Base-by-base conservation (phyloP, 1,284 basidiomycete genomes). In the Somion occarium region DNA sequence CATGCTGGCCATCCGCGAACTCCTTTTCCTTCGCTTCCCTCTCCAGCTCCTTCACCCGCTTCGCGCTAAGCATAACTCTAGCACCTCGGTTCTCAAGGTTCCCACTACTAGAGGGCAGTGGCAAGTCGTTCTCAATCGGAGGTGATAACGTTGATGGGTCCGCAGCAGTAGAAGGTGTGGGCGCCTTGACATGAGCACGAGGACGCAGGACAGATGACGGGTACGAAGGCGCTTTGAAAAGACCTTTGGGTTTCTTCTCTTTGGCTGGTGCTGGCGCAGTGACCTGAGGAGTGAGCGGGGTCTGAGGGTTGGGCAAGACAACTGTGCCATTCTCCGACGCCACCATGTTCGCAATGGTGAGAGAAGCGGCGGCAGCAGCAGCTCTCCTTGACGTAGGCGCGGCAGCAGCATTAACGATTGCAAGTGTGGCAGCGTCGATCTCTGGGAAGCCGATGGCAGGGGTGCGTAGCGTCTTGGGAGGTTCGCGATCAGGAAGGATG, bases 401-500 rank as follows among this genome's bases (percentile, higher is more conserved):
- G 42, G 76, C 82, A 2, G 79, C 77, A 1, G 83, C 79, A 5
- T 78, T 79, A 9, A 80, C 82, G 4, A 81, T 65, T 0, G 86
- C 82, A 42, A 88, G 69, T 0, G 79, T 79, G 7, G 83, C 80
- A 44, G 86, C 70, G 59, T 89, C 88, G 46, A 88, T 69, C 61
- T 90, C 88, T 2, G 88, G 86, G 74, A 90, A 89, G 23, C 88
- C 88, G 52, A 94, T 82, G 2, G 90, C 85, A 4, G 88, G 85
- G 0, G 93, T 94, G 34, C 97, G 85, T 67, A 89, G 88, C 7
- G 97, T 98, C 69, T 93, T 84, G 63, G 90, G 82, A 2, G 93
- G 89, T 58, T 99, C 96, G 49, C 95, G 85, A 64, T 99, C 97
- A 0, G 96, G 94, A 13, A 98, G 73, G 1, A 84, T 83, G 55